Base-by-base conservation (phyloP, 2,329 filamentous ascomycete genomes). In the Penicillium sp. region DNA sequence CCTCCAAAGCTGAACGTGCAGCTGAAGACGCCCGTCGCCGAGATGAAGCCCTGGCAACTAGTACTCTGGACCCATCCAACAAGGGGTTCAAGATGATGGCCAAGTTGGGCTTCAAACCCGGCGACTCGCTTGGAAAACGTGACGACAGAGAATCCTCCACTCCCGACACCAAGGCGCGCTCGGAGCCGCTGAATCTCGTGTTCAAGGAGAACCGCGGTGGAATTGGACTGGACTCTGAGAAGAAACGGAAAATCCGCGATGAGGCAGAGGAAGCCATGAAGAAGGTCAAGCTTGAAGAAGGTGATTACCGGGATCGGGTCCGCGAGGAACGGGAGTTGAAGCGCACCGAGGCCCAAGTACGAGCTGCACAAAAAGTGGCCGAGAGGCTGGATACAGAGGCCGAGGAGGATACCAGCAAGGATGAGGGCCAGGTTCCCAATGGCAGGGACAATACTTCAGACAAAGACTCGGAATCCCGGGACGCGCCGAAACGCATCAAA, bases 31-130 rank as follows among this genome's bases (percentile, higher is more conserved):
- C 78, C 7, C 78, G 77, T 34, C 81, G 81, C 13, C 84, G 89
- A 42, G 87, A 96, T 65, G 80, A 78, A 29, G 88, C 87, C 0
- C 79, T 96, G 22, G 78, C 83, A 4, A 86, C 73, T n/a, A 87
- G 85, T 4, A 75, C 93, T 40, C 74, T 95, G 6, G 79, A 83
- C 16, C 77, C 80, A 40, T 79, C 78, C 58, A 94, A 84, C 72
- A 97, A 96, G 65, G 93, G 91, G 1, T 81, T 94, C 51, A 82
- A 87, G 55, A 96, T 98, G 89, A 95, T 98, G 90, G 85, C 88
- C 18, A 91, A 88, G 69, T 87, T 98, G 77, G 93, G 93, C 0
- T 98, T 94, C 72, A 85, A 82, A 47, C 75, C 80, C 16, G 89
- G 90, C 20, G 82, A 81, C 28, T 78, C 82, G 0, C 74, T 97